phyloP scores from a whole-genome alignment of 2,329 filamentous ascomycete species.

The Aspergillus vadensis region DNA sequence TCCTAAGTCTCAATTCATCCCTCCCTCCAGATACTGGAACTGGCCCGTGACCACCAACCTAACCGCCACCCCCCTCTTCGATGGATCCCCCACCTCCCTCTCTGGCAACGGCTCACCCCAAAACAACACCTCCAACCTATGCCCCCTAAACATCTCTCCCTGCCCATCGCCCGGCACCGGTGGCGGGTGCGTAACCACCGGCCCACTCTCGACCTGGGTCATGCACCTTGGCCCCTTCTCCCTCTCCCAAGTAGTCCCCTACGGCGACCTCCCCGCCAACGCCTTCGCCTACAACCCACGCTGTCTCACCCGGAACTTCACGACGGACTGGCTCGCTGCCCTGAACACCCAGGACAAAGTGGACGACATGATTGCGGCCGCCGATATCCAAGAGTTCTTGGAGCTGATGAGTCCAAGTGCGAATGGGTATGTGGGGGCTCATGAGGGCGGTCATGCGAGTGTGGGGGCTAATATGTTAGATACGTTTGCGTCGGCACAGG shows the following conservation, averaged over 20 bases:
- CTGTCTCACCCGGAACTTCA: constrained; percentile 16
- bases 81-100: constrained; percentile 11
- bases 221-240: constrained; percentile 16
- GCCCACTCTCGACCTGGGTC: constrained; percentile 15
- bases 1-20: not conserved
- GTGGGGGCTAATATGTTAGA: constrained; percentile 15
- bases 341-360: constrained; percentile 8
- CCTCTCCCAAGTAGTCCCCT: not conserved
- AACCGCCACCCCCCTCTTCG: constrained; percentile 7
- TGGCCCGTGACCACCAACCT: constrained; percentile 12
- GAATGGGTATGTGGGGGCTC: constrained; percentile 1
- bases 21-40: constrained; percentile 21
- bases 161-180: constrained; percentile 12
- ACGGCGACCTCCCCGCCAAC: not conserved
- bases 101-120: constrained; percentile 12
- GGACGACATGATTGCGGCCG: not conserved
- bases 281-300: constrained; percentile 18
- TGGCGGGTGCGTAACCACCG: constrained; percentile 17
- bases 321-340: not conserved
- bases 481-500: constrained; percentile 16
- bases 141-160: not conserved
- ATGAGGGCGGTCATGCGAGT: constrained; percentile 11
- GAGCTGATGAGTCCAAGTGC: constrained; percentile 11
- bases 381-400: constrained; percentile 12
- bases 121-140: constrained; percentile 4